Evolutionary conservation across 2,329 filamentous ascomycete species (phyloP).

Genomic region (Pseudopithomyces chartarum): DNA sequence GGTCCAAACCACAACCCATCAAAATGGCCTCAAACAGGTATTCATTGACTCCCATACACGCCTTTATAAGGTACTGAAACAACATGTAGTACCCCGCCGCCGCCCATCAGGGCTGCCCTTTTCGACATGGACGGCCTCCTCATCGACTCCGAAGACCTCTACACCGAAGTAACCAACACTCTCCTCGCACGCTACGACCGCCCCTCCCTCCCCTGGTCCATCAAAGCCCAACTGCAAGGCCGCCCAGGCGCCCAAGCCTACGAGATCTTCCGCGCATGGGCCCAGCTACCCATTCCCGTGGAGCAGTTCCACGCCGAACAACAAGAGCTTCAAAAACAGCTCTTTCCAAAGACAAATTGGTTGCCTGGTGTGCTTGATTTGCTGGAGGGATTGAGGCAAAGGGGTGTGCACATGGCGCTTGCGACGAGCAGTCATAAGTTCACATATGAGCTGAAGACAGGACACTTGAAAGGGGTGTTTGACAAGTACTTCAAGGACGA

Average conservation of each 20-base stretch:
- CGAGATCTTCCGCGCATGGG: conserved; percentile 78
- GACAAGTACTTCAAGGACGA: conserved; percentile 68
- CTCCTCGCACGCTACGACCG: conserved; percentile 76
- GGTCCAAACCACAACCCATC: not conserved
- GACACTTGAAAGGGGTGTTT: conserved; percentile 59
- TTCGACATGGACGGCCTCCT: conserved; percentile 99
- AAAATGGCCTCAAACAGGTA: conserved; percentile 18
- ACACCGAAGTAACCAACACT: conserved; percentile 81
- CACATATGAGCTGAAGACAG: conserved; percentile 80
- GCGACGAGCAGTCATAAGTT: conserved; percentile 76
- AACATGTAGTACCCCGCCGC: conserved; percentile 49
- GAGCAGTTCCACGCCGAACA: conserved; percentile 70
- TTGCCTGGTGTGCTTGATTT: conserved; percentile 78
- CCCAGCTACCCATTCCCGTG: conserved; percentile 75
- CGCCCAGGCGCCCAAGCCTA: conserved; percentile 62
- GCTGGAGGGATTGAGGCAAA: conserved; percentile 63
- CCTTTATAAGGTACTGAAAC: not conserved
- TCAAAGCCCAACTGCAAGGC: conserved; percentile 87
- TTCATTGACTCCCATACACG: not conserved
- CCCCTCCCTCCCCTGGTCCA: conserved; percentile 82
- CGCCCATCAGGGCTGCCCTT: conserved; percentile 84
- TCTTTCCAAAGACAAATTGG: conserved; percentile 76
- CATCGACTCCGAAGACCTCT: conserved; percentile 89
- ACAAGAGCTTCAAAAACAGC: conserved; percentile 66
- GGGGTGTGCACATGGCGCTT: conserved; percentile 77